Percentiles rank a stretch among this genome's conserved stretches.
Evolutionary conservation across 352 stramenopile genomes (phyloP).

Genomic region (Phytophthora boehmeriae): DNA sequence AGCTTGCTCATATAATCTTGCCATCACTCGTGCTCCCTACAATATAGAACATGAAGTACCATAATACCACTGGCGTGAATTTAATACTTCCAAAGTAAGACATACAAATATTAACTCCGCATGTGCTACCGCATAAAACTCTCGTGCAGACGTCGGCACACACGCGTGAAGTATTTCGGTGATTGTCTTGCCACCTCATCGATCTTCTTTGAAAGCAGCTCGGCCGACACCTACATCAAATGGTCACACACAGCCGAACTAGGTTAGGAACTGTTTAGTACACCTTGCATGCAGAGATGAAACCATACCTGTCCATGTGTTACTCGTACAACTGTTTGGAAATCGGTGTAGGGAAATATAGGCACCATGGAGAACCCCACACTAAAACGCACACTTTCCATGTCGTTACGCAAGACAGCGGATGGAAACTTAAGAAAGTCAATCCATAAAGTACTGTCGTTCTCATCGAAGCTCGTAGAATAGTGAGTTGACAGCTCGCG

Average conservation of each 20-base stretch:
- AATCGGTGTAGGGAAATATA: conserved; percentile 59
- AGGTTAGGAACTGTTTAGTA: conserved; percentile 1
- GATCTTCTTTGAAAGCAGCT: conserved; percentile 55
- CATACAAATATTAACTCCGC: conserved; percentile 14
- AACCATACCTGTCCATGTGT: conserved; percentile 55
- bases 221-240: conserved; percentile 51
- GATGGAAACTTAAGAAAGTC: conserved; percentile 73
- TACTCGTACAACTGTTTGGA: conserved; percentile 47
- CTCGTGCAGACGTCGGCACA: conserved; percentile 55
- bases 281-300: neutral
- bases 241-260: neutral
- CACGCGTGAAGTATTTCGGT: conserved; percentile 62
- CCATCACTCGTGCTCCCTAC: conserved; percentile 11
- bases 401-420: conserved; percentile 12
- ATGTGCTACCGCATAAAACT: conserved; percentile 45
- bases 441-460: conserved; percentile 56
- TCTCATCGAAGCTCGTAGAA: conserved; percentile 47
- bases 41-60: conserved; percentile 46
- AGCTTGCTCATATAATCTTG: conserved; percentile 10
- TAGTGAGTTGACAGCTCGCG: conserved; percentile 63
- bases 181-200: conserved; percentile 40
- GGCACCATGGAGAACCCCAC: conserved; percentile 59
- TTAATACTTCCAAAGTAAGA: too few relatives aligned
- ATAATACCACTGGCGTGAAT: too few relatives aligned
- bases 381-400: conserved; percentile 45